Evolutionary conservation across 2,329 filamentous ascomycete species (phyloP).

Genomic region (Taxawa tesnikishii): DNA sequence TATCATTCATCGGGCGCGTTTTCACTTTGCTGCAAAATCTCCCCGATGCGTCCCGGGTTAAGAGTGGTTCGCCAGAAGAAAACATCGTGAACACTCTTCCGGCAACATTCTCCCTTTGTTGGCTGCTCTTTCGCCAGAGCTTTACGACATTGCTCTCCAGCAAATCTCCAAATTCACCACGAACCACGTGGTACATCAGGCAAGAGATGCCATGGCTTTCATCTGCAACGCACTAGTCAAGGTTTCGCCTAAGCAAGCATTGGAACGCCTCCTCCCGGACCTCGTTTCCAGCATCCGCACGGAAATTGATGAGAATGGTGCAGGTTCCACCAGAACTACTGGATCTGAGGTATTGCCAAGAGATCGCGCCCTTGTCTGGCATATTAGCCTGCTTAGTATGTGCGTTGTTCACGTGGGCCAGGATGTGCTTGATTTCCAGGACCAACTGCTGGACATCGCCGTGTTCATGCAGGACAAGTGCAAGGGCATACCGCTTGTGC

Average conservation of each 20-base stretch:
- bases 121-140: conserved; percentile 77
- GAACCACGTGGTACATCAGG: conserved; percentile 92
- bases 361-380: conserved; percentile 89
- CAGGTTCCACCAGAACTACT: conserved; percentile 85
- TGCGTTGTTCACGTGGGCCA: conserved; percentile 91
- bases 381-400: conserved; percentile 95
- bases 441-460: conserved; percentile 82
- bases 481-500: conserved; percentile 82
- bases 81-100: conserved; percentile 94
- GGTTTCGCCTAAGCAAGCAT: conserved; percentile 82
- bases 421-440: conserved; percentile 77
- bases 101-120: conserved; percentile 85
- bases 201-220: conserved; percentile 95
- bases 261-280: conserved; percentile 84
- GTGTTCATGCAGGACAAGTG: conserved; percentile 95
- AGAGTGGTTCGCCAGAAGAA: conserved; percentile 87
- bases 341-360: conserved; percentile 87
- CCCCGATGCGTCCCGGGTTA: conserved; percentile 76
- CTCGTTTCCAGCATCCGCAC: conserved; percentile 84
- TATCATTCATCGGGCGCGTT: conserved; percentile 82
- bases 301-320: conserved; percentile 93
- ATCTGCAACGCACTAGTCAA: conserved; percentile 95
- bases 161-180: conserved; percentile 88
- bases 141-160: conserved; percentile 83
- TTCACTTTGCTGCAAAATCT: conserved; percentile 93